Conservation (phyloP, 1,139 yeast genomes). For the Debaryomyces sp. region DNA sequence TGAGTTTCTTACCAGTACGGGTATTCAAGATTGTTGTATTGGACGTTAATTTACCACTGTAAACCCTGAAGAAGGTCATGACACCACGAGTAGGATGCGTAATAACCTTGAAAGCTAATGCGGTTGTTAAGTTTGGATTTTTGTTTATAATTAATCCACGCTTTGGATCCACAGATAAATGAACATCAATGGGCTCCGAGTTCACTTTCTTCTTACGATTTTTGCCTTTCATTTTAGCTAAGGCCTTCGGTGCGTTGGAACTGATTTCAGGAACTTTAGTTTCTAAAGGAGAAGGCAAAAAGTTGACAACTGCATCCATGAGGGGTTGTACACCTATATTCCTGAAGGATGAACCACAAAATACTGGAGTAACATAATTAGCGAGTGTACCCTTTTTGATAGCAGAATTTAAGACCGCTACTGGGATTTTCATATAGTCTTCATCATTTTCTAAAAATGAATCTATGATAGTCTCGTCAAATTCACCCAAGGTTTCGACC, state of each 20-base stretch:
- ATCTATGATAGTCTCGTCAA: constrained; percentile 77
- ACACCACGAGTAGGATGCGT: constrained; percentile 84
- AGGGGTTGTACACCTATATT: constrained; percentile 96
- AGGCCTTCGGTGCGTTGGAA: constrained; percentile 20
- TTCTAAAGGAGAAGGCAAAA: constrained; percentile 82
- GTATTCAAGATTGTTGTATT: constrained; percentile 69
- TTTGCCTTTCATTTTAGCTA: constrained; percentile 14
- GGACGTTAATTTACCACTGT: constrained; percentile 72
- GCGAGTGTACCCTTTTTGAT: constrained; percentile 64
- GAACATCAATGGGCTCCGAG: constrained; percentile 25
- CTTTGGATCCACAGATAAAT: constrained; percentile 39
- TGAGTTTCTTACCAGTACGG: constrained; percentile 65
- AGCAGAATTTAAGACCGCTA: constrained; percentile 53
- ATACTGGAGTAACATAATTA: constrained; percentile 69
- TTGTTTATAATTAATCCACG: constrained; percentile 57
- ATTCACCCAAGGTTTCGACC: constrained; percentile 81
- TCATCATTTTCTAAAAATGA: constrained; percentile 71
- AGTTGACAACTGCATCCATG: constrained; percentile 77
- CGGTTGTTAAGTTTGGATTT: constrained; percentile 65
- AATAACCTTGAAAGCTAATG: constrained; percentile 88
- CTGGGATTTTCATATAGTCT: constrained; percentile 67
- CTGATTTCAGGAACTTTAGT: constrained; percentile 58
- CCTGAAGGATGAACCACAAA: constrained; percentile 91
- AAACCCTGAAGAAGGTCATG: constrained; percentile 85
- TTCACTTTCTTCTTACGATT: constrained; percentile 14